phyloP scores from a whole-genome alignment of 2,329 filamentous ascomycete genomes.

The Penicillium sp. region DNA sequence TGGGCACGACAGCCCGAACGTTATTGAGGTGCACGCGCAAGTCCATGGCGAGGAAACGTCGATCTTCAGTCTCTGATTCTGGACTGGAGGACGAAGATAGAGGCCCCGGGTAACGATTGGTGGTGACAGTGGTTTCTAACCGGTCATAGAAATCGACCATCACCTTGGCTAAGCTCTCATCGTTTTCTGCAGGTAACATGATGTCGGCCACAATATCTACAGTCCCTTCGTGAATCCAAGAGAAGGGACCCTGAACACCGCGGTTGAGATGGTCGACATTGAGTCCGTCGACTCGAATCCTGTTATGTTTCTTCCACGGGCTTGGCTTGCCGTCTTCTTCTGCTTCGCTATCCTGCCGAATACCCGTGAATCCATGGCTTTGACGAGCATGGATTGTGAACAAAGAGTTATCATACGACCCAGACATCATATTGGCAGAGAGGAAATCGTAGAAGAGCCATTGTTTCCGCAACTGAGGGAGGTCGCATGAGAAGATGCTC shows the following conservation, averaged over 20 bases:
- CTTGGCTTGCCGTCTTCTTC: conserved; percentile 64
- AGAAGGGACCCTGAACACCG: conserved; percentile 88
- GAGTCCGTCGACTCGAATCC: conserved; percentile 86
- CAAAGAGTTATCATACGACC: conserved; percentile 89
- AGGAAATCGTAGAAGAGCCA: conserved; percentile 98
- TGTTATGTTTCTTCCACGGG: conserved; percentile 93
- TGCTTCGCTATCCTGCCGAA: conserved; percentile 56
- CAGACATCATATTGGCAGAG: conserved; percentile 92
- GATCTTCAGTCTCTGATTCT: conserved; percentile 48
- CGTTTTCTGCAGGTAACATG: conserved; percentile 84
- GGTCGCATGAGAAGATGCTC: conserved; percentile 92
- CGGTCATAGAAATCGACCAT: conserved; percentile 97
- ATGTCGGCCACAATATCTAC: conserved; percentile 96
- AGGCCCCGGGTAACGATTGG: conserved; percentile 60
- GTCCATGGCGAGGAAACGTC: conserved; percentile 87
- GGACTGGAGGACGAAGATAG: conserved; percentile 19
- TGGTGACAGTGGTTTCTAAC: conserved; percentile 85
- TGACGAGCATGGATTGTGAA: conserved; percentile 97
- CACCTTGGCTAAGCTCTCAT: conserved; percentile 87
- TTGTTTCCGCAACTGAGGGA: conserved; percentile 88
- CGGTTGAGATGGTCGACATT: conserved; percentile 96
- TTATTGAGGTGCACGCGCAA: conserved; percentile 93
- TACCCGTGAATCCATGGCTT: conserved; percentile 73
- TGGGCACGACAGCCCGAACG: conserved; percentile 84
- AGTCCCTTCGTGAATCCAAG: conserved; percentile 96